These are phyloP conservation scores for Penicillium pulvis DNA, from an alignment of 495 filamentous ascomycete species.

Conservation along the genomic window DNA sequence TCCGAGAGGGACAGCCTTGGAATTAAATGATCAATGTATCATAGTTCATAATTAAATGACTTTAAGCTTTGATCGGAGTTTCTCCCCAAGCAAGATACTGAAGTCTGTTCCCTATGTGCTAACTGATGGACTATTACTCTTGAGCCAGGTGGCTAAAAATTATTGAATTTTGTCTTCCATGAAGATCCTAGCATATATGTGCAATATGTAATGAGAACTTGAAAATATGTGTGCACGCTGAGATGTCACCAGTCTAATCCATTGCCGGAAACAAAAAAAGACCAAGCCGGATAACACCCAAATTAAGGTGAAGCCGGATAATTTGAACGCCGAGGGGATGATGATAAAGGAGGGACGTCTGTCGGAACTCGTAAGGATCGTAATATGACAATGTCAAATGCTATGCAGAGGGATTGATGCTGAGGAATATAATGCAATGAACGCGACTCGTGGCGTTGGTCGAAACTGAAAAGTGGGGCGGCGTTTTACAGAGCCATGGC, in stretches of 20 bases:
- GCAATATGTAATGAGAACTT: background rate
- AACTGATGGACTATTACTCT: background rate
- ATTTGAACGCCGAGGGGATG: conserved; percentile 14
- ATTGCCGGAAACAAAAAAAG: background rate
- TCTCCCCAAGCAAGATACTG: too few species aligned
- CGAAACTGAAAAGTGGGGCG: background rate
- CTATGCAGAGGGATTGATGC: conserved; percentile 15
- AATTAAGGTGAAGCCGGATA: background rate
- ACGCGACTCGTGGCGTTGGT: background rate
- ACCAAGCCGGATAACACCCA: background rate
- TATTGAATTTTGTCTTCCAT: conserved; percentile 2
- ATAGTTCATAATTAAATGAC: too few species aligned
- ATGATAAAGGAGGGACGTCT: conserved; percentile 26
- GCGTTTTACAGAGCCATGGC: conserved; percentile 39
- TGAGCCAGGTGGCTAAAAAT: background rate
- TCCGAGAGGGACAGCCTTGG: too few species aligned
- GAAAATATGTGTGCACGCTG: conserved; percentile 11
- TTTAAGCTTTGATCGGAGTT: too few species aligned
- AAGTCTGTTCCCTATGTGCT: too few species aligned
- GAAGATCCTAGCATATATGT: conserved; percentile 1
- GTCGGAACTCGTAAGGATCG: conserved; percentile 30
- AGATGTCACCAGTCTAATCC: conserved; percentile 9
- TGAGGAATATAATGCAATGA: conserved; percentile 9
- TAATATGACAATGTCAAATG: conserved; percentile 22
- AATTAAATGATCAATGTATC: too few species aligned